Percentiles rank a stretch among this genome's conserved stretches.
Evolutionary conservation across 371 early-diverging fungal species (phyloP).

Genomic region (Lichtheimia ornata): DNA sequence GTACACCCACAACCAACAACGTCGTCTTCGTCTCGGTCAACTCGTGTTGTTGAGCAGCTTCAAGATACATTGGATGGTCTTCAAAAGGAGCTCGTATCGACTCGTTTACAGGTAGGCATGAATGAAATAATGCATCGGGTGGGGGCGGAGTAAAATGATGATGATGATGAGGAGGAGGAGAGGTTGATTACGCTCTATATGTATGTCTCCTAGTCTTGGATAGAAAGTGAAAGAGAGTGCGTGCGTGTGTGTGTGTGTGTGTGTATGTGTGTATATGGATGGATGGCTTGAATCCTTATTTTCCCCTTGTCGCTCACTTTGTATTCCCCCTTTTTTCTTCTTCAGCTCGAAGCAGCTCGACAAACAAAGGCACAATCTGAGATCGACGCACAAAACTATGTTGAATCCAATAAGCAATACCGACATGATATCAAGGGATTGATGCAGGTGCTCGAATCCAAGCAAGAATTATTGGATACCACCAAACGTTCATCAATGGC

Average conservation of each 20-base stretch:
- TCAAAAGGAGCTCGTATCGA: slow-evolving; percentile 31
- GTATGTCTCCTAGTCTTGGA: no score
- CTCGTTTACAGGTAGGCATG: slow-evolving; percentile 34
- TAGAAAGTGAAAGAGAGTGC: no score
- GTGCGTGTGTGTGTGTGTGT: no score
- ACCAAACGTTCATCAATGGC: slow-evolving; percentile 36
- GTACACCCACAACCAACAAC: slow-evolving; percentile 34
- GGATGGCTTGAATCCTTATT: slow-evolving; percentile 1
- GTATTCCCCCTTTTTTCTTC: background rate
- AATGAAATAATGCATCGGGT: no score
- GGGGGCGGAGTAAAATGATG: no score
- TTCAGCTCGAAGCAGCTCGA: slow-evolving; percentile 30
- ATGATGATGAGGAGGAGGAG: no score
- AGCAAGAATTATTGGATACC: slow-evolving; percentile 40
- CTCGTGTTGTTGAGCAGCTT: slow-evolving; percentile 42
- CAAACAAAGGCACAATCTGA: slow-evolving; percentile 36
- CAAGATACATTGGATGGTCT: slow-evolving; percentile 26
- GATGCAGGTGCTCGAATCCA: slow-evolving; percentile 42
- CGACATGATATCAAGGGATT: slow-evolving; percentile 36
- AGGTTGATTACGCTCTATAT: no score
- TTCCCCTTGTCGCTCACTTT: background rate
- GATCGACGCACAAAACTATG: slow-evolving; percentile 24
- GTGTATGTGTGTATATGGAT: no score
- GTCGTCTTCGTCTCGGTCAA: slow-evolving; percentile 32
- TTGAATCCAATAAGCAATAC: slow-evolving; percentile 31